Base-by-base conservation (phyloP, 805 yeast species). In the Cyberlindnera saturnus region DNA sequence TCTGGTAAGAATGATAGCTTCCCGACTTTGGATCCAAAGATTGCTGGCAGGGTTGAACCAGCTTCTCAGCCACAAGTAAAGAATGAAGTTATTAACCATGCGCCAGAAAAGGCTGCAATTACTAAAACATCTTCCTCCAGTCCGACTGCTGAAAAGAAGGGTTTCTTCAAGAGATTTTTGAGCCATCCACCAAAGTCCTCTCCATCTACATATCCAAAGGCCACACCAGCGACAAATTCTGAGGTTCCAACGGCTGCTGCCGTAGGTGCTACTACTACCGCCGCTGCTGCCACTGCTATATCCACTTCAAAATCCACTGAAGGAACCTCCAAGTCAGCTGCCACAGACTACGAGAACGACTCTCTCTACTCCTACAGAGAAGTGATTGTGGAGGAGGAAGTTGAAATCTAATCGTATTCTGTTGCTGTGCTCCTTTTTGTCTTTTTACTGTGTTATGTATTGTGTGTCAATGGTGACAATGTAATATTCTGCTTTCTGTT, bases 361-460 rank as follows among this genome's bases (percentile, higher is more conserved):
- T 49, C 54, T 3, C 17, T 55, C 18, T 55, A 48, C 42, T 53
- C 59, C 2, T 45, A 46, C 40, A 51, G 59, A 39, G 59, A 51
- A 39, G 56, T 41, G 32, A 48, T 55, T 26, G 52, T 50, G 15
- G 40, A 42, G 29, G 57, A 52, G 40, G 47, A 47, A 31, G 50
- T 47, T 31, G 42, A 51, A 9, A 31, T 40, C 18, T 47, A 28
- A 43, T 30, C 11, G 9, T 31, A 14, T 15, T 31, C 16, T 14
- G 6, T 31, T 14, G 33, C 9, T 31, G 33, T 15, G 4, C 15
- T 17, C 20, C 14, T 15, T 33, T n/a, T 33, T 33, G 15, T 16
- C 2, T 3, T 33, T 8, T 6, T 33, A 33, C 6, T n/a, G 17
- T 33, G 8, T 33, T 33, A 16, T 15, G 20, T 33, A 7, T 33